Base-by-base conservation (phyloP, 75 land plant species). In the Sequoiadendron giganteum region DNA sequence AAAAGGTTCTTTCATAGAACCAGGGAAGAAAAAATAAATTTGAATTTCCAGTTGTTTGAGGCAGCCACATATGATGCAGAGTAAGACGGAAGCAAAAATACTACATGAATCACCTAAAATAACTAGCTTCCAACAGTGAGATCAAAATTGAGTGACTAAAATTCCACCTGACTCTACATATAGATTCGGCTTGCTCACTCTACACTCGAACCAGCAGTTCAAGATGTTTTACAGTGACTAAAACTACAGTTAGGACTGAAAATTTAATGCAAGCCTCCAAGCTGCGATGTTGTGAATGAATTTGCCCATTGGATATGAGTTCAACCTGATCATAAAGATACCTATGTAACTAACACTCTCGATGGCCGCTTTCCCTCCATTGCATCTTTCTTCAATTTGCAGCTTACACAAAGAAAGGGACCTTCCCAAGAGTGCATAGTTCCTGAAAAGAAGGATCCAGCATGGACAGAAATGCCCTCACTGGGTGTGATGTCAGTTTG, bases 301-400 rank as follows among this genome's bases (percentile, higher is more conserved):
- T 2, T 28, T n/a, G 34, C 49, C 30, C 84, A 82, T 47, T 0
- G 4, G 84, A 47, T 47, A n/a, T 45, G 84, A 5, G 28, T 47
- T 82, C 34, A 47, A 47, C 84, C 84, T 13, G 28, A 82, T 49
- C 84, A 21, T 5, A 82, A 82, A 45, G 84, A 45, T 45, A 82
- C 15, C 52, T 82, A 82, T 7, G 54, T 45, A 28, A 47, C 34
- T 42, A 21, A 45, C 52, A 47, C 54, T 82, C 84, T 82, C 3
- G 84, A 82, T 82, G 84, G 30, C 48, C 52, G 84, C 52, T 82
- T 82, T 13, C 84, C 84, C 47, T 82, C 84, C 84, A 82, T 82
- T 82, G 84, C 90, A 86, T 92, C 93, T 84, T 91, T 87, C 75
- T 89, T 91, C 84, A 65, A 72, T 58, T 92, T 92, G 78, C 93